Conservation (phyloP, 1,284 basidiomycete genomes). For the Cryptococcus hybrid region DNA sequence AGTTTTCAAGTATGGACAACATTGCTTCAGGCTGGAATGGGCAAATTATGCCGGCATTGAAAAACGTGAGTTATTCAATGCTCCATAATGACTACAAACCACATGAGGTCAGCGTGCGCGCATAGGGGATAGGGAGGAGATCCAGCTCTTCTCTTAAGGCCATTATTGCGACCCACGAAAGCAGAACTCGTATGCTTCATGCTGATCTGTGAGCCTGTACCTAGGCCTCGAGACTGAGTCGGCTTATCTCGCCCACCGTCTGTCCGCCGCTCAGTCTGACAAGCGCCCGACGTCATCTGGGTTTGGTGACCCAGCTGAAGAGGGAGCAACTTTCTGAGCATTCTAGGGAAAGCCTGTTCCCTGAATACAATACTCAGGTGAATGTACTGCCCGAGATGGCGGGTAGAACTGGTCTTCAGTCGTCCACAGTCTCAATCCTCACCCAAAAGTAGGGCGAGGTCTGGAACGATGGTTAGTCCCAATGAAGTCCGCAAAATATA, state of each 20-base stretch:
- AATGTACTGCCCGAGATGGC: no score
- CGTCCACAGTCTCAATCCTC: not conserved
- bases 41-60: slow-evolving; percentile 31
- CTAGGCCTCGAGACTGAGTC: slow-evolving; percentile 33
- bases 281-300: not conserved
- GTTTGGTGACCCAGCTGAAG: not conserved
- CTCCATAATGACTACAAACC: no score
- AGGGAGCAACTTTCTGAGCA: not conserved
- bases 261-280: slow-evolving; percentile 22
- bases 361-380: no score
- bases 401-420: not conserved
- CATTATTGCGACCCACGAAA: no score
- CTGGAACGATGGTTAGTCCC: not conserved
- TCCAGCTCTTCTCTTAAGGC: no score
- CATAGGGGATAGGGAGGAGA: not conserved
- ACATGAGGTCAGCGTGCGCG: no score
- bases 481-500: not conserved
- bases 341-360: not conserved
- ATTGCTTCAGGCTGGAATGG: slow-evolving; percentile 24
- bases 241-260: slow-evolving; percentile 24
- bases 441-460: not conserved
- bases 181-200: no score
- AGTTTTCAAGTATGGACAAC: not conserved
- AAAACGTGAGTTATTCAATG: slow-evolving; percentile 23
- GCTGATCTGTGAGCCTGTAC: no score